Evolutionary conservation across 2,329 filamentous ascomycete species (phyloP), one percentile per base, ranked within the genome.

Genomic region (Aspergillus sp.): DNA sequence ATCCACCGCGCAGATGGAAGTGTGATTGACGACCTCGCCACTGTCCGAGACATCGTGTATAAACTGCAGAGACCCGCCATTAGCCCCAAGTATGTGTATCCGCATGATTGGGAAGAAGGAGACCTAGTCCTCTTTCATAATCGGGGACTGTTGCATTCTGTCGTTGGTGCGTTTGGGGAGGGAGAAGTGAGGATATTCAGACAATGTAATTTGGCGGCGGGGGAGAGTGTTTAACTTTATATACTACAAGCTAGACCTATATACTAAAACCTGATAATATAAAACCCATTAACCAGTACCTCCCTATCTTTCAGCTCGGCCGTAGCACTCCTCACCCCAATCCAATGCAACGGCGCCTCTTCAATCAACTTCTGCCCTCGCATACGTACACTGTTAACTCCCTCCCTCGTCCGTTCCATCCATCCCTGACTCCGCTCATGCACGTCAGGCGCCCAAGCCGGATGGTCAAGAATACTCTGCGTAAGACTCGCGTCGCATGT

Each of bases 121-220:
- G 86, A 90, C 58, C 66, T 88, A 45, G 86, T 88, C 0, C 69
- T 90, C 27, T 90, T 90, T 66, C 84, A 90, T 63, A 90, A 90
- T 59, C 79, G 85, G 7, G 86, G 86, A 1, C 73, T 88, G 11
- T 61, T 90, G 44, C 86, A 91, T 63, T 83, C 79, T 3, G 86
- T 90, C 2, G 85, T 88, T 0, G 86, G 86, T 1, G 82, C 83
- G 1, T 90, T 90, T 64, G 75, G 76, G 6, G 77, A 83, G 39
- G 78, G 85, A n/a, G 85, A 90, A 69, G 80, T 89, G 29, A 69
- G 86, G 36, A 62, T 90, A 47, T 90, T 90, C 60, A 71, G 86
- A 49, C 86, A 90, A 70, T 90, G 86, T 66, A 90, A 90, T 61
- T 73, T 90, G 63, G 85, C 86, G n/a, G 59, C 56, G 8, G 59